Conservation (phyloP, 1,284 basidiomycete species). For the Phenoliferia sp. region DNA sequence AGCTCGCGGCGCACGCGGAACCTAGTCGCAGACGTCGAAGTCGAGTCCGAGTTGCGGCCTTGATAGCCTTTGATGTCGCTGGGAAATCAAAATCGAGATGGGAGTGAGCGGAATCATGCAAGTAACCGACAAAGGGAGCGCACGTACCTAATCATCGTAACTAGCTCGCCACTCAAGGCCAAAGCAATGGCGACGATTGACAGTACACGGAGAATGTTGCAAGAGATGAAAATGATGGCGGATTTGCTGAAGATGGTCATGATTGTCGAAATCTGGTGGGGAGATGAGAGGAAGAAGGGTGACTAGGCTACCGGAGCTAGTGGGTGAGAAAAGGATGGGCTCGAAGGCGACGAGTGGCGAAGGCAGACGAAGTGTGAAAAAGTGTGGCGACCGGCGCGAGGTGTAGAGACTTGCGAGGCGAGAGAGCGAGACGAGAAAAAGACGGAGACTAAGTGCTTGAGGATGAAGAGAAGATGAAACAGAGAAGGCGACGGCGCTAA, state of each 20-base stretch:
- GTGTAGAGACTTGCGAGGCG: not conserved
- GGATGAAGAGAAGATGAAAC: not conserved
- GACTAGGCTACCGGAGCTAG: not conserved
- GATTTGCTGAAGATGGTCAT: constrained; percentile 21
- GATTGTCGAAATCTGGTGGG: not conserved
- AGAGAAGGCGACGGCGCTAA: not conserved
- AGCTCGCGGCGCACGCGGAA: not conserved
- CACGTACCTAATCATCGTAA: constrained; percentile 57
- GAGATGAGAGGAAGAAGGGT: not conserved
- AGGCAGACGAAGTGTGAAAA: not conserved
- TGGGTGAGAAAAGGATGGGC: not conserved
- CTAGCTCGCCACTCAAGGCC: constrained; percentile 68
- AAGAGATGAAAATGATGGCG: constrained; percentile 57
- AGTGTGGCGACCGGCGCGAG: not conserved
- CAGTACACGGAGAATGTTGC: constrained; percentile 69
- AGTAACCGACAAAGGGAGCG: not conserved
- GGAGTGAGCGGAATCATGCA: not conserved
- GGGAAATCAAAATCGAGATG: not conserved
- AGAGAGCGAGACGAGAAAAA: not conserved
- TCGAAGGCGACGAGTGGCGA: not conserved
- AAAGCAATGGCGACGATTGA: constrained; percentile 68
- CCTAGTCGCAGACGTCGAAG: not conserved
- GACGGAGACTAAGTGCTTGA: no score
- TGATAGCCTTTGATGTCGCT: constrained; percentile 2
- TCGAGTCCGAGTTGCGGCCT: not conserved